Conservation (phyloP, 768 basidiomycete species). For the Auriscalpium vulgare region DNA sequence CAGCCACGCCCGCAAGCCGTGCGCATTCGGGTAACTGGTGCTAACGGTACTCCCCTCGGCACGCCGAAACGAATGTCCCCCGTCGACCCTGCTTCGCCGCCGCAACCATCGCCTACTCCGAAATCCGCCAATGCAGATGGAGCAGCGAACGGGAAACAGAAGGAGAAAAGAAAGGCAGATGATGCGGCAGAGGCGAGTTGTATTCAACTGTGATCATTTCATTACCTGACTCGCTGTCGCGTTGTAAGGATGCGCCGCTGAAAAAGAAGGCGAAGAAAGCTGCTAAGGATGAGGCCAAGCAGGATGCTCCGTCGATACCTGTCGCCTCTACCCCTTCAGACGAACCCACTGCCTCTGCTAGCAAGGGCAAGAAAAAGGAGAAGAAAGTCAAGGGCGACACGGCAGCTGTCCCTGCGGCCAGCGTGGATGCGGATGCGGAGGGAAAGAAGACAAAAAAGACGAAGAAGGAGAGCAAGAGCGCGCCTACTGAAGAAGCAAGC, state of each 20-base stretch:
- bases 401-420: background rate
- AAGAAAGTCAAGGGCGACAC: conserved; percentile 14
- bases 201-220: too few relatives aligned
- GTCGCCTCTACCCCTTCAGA: background rate
- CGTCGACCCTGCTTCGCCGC: conserved; percentile 18
- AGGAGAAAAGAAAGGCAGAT: background rate
- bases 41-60: conserved; percentile 68
- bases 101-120: background rate
- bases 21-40: conserved; percentile 39
- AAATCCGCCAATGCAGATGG: background rate
- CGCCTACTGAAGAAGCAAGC: too few relatives aligned
- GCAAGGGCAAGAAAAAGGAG: conserved; percentile 14
- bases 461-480: conserved; percentile 12
- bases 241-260: background rate
- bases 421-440: conserved; percentile 7
- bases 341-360: background rate
- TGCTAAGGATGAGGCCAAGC: background rate
- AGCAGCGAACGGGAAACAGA: background rate
- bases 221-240: too few relatives aligned
- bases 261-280: background rate
- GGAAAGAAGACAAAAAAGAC: conserved; percentile 18
- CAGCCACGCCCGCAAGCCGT: conserved; percentile 4
- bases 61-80: conserved; percentile 47
- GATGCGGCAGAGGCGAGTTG: background rate
- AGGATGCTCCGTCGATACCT: background rate